These are phyloP conservation scores for Pseudocercospora pini-densiflorae DNA, from an alignment of 2,329 filamentous ascomycete genomes.

Conservation along the genomic window DNA sequence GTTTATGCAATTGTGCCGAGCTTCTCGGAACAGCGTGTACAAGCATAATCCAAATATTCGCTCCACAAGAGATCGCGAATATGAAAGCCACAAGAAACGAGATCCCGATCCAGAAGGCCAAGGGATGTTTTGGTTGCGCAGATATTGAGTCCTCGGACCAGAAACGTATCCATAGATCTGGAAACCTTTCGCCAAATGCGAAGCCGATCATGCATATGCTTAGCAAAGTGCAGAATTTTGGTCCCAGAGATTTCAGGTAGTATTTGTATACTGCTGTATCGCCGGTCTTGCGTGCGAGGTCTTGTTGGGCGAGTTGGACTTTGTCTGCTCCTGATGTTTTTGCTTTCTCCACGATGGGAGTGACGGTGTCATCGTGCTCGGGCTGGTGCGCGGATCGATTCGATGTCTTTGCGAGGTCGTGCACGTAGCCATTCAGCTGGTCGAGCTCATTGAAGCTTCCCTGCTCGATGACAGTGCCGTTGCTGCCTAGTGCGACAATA, in stretches of 20 bases:
- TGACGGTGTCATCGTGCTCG: neutral
- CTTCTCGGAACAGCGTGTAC: constrained; percentile 25
- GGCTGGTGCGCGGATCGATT: neutral
- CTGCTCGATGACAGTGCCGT: constrained; percentile 41
- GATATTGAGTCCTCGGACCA: constrained; percentile 47
- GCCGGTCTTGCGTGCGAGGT: constrained; percentile 36
- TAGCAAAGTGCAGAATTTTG: constrained; percentile 37
- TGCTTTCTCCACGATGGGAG: neutral
- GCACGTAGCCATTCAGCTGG: constrained; percentile 20
- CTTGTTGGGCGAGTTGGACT: constrained; percentile 20
- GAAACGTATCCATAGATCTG: constrained; percentile 53
- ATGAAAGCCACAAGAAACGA: constrained; percentile 24
- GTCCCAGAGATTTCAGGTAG: constrained; percentile 33
- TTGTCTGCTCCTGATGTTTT: constrained; percentile 13
- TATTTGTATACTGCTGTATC: constrained; percentile 47
- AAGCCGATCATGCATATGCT: constrained; percentile 38
- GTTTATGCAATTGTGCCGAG: constrained; percentile 27
- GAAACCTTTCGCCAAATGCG: constrained; percentile 46
- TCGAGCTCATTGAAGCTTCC: constrained; percentile 41
- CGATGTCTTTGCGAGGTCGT: constrained; percentile 4
- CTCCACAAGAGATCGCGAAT: constrained; percentile 15
- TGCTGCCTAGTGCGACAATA: constrained; percentile 42
- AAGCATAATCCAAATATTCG: constrained; percentile 28
- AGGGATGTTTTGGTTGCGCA: constrained; percentile 2
- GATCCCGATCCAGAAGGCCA: constrained; percentile 23